phyloP scores from a whole-genome alignment of 2,329 filamentous ascomycete species.

The Pleoardoris graminearum region DNA sequence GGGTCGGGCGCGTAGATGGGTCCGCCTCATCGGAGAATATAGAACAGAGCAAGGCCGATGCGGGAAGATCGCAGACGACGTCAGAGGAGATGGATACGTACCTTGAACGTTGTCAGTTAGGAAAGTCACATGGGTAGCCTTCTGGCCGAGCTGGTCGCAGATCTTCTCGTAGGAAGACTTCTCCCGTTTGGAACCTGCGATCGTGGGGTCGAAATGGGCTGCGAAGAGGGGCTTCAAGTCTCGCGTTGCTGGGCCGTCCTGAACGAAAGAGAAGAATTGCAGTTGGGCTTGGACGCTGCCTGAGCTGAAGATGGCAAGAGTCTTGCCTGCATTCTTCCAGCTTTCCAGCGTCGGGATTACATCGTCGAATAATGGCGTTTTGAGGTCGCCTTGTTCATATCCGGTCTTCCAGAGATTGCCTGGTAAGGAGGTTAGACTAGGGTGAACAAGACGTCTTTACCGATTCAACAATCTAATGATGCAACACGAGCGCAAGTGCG shows the following conservation, averaged over 20 bases:
- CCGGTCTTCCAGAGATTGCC: slow-evolving; percentile 76
- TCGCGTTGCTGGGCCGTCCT: slow-evolving; percentile 44
- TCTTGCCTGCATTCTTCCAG: slow-evolving; percentile 61
- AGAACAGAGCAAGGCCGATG: no score
- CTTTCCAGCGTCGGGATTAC: slow-evolving; percentile 65
- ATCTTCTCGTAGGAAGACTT: slow-evolving; percentile 69
- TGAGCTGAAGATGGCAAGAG: slow-evolving; percentile 77
- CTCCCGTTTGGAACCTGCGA: slow-evolving; percentile 75
- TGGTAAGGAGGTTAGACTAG: slow-evolving; percentile 34
- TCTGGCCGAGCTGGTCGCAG: slow-evolving; percentile 51
- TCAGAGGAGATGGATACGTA: slow-evolving; percentile 26
- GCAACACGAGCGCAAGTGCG: slow-evolving; percentile 9
- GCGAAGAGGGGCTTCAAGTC: slow-evolving; percentile 44
- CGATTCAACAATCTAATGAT: slow-evolving; percentile 8
- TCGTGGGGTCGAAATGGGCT: slow-evolving; percentile 72
- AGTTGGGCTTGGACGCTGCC: slow-evolving; percentile 81
- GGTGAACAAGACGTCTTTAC: no score
- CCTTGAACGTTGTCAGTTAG: slow-evolving; percentile 75
- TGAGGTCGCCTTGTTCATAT: slow-evolving; percentile 70
- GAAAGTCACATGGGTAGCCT: slow-evolving; percentile 67
- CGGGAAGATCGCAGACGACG: neutral
- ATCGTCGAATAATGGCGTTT: slow-evolving; percentile 74
- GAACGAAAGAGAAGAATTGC: slow-evolving; percentile 69
- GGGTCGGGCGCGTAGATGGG: slow-evolving; percentile 1
- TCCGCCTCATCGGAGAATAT: slow-evolving; percentile 1